Base-by-base conservation (phyloP, 495 filamentous ascomycete species). In the Daldinia concentrica region DNA sequence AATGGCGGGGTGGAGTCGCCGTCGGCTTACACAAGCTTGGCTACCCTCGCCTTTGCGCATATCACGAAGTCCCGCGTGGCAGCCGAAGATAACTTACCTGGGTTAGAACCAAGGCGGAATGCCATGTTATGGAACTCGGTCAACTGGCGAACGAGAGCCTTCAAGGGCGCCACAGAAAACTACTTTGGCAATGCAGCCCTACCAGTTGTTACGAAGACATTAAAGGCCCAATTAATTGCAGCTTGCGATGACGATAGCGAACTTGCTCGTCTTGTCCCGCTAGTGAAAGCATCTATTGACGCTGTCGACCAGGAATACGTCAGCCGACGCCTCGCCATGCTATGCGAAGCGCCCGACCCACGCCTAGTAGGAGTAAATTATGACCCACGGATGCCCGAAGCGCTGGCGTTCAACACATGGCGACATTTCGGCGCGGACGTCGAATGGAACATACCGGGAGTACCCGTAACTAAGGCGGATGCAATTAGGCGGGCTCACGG, bases 141-240 rank as follows among this genome's bases (percentile, higher is more conserved):
- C 6, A 79, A 79, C 45, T 79, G 77, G 77, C 64, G 73, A 61
- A 68, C 63, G 36, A 73, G 77, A 45, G 75, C 74, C 9, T 77
- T 77, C 37, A 55, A 57, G n/a, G 77, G 67, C 41, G 74, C 71
- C 11, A 74, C 73, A 36, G 64, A 74, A 12, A 77, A 77, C 64
- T 77, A 79, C 65, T 79, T 77, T 56, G 77, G 77, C 4, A 79
- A 79, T 48, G 77, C 77, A 22, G 75, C 76, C 8, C 51, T 77
- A 22, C 68, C 78, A 30, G 58, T 63, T 1, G 50, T 81, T 48
- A 73, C 77, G 26, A 62, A 75, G 37, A 58, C 58, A 26, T 1
- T 74, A 45, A 61, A 72, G 54, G 43, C 66, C 4, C 51, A 67
- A 15, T 59, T 73, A 29, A 39, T 62, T 41, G 22, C 73, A 0